Base-by-base conservation (phyloP, 2,329 filamentous ascomycete species). In the Calonectria fujianensis region DNA sequence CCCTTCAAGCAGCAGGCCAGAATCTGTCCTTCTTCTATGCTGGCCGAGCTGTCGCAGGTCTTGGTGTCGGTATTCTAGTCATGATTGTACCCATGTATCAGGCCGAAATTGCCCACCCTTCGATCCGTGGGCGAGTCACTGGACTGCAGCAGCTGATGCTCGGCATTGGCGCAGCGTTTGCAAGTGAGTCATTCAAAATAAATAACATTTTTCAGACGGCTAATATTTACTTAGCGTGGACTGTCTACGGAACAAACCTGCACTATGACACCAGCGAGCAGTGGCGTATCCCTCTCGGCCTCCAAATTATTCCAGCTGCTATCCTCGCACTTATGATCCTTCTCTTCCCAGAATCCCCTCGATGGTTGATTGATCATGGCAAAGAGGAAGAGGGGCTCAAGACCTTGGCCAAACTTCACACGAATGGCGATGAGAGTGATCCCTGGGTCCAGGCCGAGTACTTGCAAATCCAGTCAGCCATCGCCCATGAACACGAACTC, bases 141-240 rank as follows among this genome's bases (percentile, higher is more conserved):
- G 90, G 91, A 31, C 86, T 96, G 10, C 94, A 96, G 82, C 94
- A 96, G 80, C 95, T 96, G 82, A 96, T 96, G 94, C 84, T 96
- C 63, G 94, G 94, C 2, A 90, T 96, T 45, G 94, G 94, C 70
- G 87, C 93, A 18, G 88, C 96, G 9, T 86, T 92, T 18, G 94
- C 69, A 37, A 70, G 69, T 70, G 24, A 57, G 69, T 70, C 14
- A 9, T 14, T 10, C 14, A 0, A 14, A 8, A 29, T 2, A 18
- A 16, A n/a, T 41, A 2, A 2, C 20, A 7, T 24, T 41, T 10
- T 3, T 3, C n/a, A 8, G 24, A 1, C 1, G 20, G 35, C 59
- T 70, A 11, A 70, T 59, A 11, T 57, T 18, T 20, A 18, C 32
- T 94, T 9, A 1, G 89, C 91, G 1, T 95, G 94, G 94, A 91